Base-by-base conservation (phyloP, 2,329 filamentous ascomycete species). In the Penicillium brevicompactum region DNA sequence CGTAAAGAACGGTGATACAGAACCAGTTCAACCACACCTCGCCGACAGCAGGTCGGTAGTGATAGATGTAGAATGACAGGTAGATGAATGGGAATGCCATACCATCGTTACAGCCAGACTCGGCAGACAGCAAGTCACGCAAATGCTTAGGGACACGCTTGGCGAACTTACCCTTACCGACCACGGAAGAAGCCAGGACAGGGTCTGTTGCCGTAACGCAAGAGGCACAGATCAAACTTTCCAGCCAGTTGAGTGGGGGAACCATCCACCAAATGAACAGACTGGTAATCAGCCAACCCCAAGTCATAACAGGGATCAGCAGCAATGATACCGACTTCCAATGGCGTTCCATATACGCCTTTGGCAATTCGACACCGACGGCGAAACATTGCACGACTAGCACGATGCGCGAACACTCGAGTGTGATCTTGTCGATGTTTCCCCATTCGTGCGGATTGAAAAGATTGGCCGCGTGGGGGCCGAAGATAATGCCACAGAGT, bases 31-130 rank as follows among this genome's bases (percentile, higher is more conserved):
- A 88, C 14, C 87, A 84, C 41, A 96, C 90, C 51, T 89, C 75
- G 45, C 77, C 76, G 5, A 89, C 85, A 63, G 89, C 74, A 27
- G 85, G 86, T 59, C 88, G 81, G 72, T 93, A 96, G 62, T 89
- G 86, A 62, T 97, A 90, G 45, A 97, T 84, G 74, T 97, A 97
- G 30, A 97, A 80, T 1, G 90, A 88, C 30, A 99, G 82, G 72
- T 99, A 99, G 67, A 99, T 85, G 74, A 99, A 99, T 0, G 94
- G 94, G 70, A 99, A 99, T 1, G 94, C 94, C 94, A 99, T 99
- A 76, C 94, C 94, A 73, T 99, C 94, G 82, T 99, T 99, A 78
- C 94, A 99, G 30, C 94, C 94, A 7, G 94, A 99, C 76, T 99
- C 94, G 53, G 92, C 92, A 4, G 94, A 99, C 11, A 99, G 81